Conservation (phyloP, 495 filamentous ascomycete genomes). For the Neurospora pannonica region DNA sequence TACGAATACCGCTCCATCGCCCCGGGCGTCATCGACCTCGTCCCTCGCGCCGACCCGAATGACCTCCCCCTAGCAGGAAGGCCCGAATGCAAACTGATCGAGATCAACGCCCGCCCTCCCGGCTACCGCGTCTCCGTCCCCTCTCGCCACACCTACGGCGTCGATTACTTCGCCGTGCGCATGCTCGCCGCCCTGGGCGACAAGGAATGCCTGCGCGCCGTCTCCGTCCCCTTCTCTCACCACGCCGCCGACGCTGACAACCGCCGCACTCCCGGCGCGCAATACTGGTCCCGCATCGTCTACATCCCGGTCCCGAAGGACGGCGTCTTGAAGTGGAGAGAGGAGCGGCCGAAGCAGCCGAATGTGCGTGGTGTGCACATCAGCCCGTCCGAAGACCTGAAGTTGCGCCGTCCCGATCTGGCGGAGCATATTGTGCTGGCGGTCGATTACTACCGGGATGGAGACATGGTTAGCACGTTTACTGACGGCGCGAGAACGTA, state of each 20-base stretch:
- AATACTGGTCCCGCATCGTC: slow-evolving; percentile 22
- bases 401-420: slow-evolving; percentile 14
- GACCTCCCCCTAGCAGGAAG: neutral
- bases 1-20: slow-evolving; percentile 13
- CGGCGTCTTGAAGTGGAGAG: slow-evolving; percentile 8
- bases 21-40: slow-evolving; percentile 10
- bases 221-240: slow-evolving; percentile 16
- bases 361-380: neutral
- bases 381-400: slow-evolving; percentile 19
- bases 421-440: slow-evolving; percentile 12
- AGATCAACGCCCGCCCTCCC: slow-evolving; percentile 33
- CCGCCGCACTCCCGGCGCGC: slow-evolving; percentile 1
- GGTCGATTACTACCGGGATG: slow-evolving; percentile 13
- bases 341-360: neutral
- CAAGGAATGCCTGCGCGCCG: slow-evolving; percentile 11
- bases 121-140: slow-evolving; percentile 21
- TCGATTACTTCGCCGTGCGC: slow-evolving; percentile 29
- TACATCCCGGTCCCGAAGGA: slow-evolving; percentile 18
- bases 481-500: slow-evolving; percentile 20
- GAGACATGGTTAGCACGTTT: slow-evolving; percentile 9
- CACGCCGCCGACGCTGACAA: neutral
- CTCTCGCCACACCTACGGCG: slow-evolving; percentile 26
- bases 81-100: slow-evolving; percentile 24
- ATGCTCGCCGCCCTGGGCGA: slow-evolving; percentile 27
- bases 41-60: neutral